Percentiles rank a stretch among this genome's conserved stretches.
These are phyloP conservation scores for Rugosomyces carneus DNA, from an alignment of 1,284 basidiomycete species.

Conservation along the genomic window DNA sequence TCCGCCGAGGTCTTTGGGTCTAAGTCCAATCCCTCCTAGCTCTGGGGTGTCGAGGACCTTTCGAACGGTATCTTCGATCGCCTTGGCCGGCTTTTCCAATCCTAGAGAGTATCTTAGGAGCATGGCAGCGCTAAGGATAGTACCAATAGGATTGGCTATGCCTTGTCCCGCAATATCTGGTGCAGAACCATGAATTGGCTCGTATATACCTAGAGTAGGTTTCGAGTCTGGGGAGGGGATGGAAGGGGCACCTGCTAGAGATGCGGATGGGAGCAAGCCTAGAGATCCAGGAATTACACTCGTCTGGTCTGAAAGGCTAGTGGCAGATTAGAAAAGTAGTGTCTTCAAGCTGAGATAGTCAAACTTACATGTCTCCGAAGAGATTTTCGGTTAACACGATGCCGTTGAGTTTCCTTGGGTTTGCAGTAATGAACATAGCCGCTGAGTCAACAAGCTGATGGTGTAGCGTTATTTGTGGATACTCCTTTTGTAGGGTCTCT, in stretches of 20 bases:
- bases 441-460: constrained; percentile 96
- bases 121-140: constrained; percentile 95
- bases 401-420: constrained; percentile 92
- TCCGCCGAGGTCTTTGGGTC: constrained; percentile 90
- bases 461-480: constrained; percentile 79
- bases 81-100: constrained; percentile 74
- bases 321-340: constrained; percentile 3
- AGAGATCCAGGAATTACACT: constrained; percentile 98
- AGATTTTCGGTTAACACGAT: constrained; percentile 93
- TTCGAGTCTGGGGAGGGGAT: constrained; percentile 66
- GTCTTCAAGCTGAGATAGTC: background rate
- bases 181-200: constrained; percentile 94
- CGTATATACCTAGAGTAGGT: constrained; percentile 83
- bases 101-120: constrained; percentile 93
- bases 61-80: constrained; percentile 85
- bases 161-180: constrained; percentile 95
- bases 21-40: constrained; percentile 71
- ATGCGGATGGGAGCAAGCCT: constrained; percentile 93
- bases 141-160: constrained; percentile 96
- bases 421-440: constrained; percentile 93
- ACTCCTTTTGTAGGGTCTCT: constrained; percentile 79
- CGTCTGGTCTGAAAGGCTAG: constrained; percentile 89
- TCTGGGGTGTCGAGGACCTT: constrained; percentile 78
- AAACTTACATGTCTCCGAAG: constrained; percentile 89
- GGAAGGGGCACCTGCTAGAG: constrained; percentile 86